Evolutionary conservation across 2,329 filamentous ascomycete genomes (phyloP), one percentile per base, ranked within the genome.

Genomic region (Colletotrichum plurivorum): DNA sequence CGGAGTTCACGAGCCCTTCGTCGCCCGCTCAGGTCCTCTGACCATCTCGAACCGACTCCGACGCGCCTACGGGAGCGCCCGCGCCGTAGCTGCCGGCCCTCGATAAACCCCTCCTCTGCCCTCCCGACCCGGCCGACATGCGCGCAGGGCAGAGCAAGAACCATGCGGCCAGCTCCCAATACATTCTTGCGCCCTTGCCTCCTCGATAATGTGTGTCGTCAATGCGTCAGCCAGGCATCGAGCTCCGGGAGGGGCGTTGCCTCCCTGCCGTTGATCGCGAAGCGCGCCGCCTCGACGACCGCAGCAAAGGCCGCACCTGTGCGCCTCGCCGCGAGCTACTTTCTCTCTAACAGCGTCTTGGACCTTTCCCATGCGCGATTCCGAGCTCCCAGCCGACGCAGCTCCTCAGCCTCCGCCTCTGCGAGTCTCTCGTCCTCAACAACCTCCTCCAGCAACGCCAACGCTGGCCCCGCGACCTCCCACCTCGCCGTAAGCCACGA

Each of bases 251-350:
- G 53, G 31, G 39, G 57, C 45, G 13, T 39, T 16, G 15, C 54
- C 36, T 48, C 39, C 8, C 36, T 55, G 64, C 27, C 57, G 43
- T 59, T 56, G 51, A 61, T 56, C 43, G 22, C 45, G 15, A 48
- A 46, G 22, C 67, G 64, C 20, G 52, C 58, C 31, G 58, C 58
- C 39, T 70, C 67, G 6, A 68, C 63, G 6, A 68, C 67, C 15
- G 54, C 63, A 46, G 48, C 67, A 22, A 69, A 69, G 57, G 56
- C 63, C 10, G 67, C 64, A 22, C 64, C 67, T n/a, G 64, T 54
- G 10, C 67, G 71, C 27, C 67, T 72, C 25, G 57, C 63, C 49
- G 57, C 71, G 46, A 72, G 60, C 61, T 72, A 72, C 67, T 72
- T 72, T 43, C 54, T 72, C 16, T 53, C 71, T 49, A 72, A 72